Base-by-base conservation (phyloP, 1,284 basidiomycete genomes). In the Austroboletus sp. region DNA sequence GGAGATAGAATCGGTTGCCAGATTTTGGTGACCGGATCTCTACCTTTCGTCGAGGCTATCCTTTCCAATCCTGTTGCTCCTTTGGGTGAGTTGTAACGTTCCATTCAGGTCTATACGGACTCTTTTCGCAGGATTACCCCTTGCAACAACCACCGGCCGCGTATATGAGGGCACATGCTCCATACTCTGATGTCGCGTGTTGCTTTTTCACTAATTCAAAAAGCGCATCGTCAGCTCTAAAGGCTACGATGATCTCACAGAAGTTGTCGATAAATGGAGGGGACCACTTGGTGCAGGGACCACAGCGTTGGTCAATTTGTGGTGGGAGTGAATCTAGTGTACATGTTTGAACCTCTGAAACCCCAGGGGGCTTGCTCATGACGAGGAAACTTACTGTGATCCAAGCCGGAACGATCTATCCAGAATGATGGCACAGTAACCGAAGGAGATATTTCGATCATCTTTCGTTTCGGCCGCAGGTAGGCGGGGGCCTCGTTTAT, bases 41-140 rank as follows among this genome's bases (percentile, higher is more conserved):
- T 80, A n/a, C 63, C 61, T 1, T 80, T 76, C 52, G 57, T 80
- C 1, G 56, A 65, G n/a, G 76, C 76, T 0, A 52, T 78, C 6
- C 50, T 78, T 42, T 73, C 67, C n/a, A n/a, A 72, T 15, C 74
- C 76, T 9, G 66, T 72, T 8, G 61, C 59, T 16, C 74, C 75
- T 40, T 47, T 76, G 12, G 72, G 75, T 74, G 38, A 54, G 63
- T 46, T 54, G 12, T 37, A 11, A 11, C 11, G 8, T 32, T 47
- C 26, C 23, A 32, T 34, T 43, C 40, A 30, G 7, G 31, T 27
- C 15, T 17, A 21, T 27, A 9, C 37, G 48, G 30, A 51, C 38
- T 17, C 16, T 25, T n/a, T n/a, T 36, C 11, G 25, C 50, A 74
- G 74, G 64, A 30, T 54, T 76, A 8, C 71, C 74, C 10, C 74